Evolutionary conservation across 805 yeast genomes (phyloP).

Genomic region (Lipomyces mesembrius): DNA sequence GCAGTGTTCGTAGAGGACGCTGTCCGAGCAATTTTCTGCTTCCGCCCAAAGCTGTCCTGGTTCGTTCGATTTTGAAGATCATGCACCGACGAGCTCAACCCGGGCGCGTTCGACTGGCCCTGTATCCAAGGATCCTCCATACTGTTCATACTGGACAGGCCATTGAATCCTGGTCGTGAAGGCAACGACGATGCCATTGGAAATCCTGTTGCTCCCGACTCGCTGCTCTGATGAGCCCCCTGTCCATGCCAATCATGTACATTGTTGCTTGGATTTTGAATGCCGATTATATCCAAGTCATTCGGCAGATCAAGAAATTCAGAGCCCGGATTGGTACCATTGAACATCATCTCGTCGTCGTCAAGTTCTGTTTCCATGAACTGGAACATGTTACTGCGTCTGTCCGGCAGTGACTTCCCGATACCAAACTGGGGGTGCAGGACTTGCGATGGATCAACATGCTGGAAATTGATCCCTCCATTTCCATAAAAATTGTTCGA

Average conservation of each 20-base stretch:
- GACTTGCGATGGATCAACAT: constrained; percentile 34
- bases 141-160: constrained; percentile 11
- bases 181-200: constrained; percentile 20
- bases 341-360: constrained; percentile 22
- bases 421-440: constrained; percentile 20
- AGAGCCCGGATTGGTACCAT: constrained; percentile 1
- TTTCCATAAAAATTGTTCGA: constrained; percentile 19
- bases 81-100: constrained; percentile 23
- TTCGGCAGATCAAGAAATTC: constrained; percentile 30
- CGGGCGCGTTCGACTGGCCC: not conserved
- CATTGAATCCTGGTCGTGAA: constrained; percentile 13
- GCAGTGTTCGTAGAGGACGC: constrained; percentile 33
- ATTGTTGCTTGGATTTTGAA: constrained; percentile 10
- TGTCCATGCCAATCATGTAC: constrained; percentile 19
- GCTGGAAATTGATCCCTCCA: constrained; percentile 23
- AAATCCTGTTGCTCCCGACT: not conserved
- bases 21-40: constrained; percentile 38
- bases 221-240: not conserved
- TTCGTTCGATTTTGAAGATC: constrained; percentile 27
- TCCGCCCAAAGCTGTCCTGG: constrained; percentile 36
- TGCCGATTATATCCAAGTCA: constrained; percentile 17
- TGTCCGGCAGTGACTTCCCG: constrained; percentile 14
- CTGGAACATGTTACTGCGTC: constrained; percentile 16
- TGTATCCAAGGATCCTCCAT: constrained; percentile 18
- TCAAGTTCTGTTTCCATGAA: constrained; percentile 17